These are phyloP conservation scores for Penicillium canariense DNA, from an alignment of 495 filamentous ascomycete species.

Conservation along the genomic window DNA sequence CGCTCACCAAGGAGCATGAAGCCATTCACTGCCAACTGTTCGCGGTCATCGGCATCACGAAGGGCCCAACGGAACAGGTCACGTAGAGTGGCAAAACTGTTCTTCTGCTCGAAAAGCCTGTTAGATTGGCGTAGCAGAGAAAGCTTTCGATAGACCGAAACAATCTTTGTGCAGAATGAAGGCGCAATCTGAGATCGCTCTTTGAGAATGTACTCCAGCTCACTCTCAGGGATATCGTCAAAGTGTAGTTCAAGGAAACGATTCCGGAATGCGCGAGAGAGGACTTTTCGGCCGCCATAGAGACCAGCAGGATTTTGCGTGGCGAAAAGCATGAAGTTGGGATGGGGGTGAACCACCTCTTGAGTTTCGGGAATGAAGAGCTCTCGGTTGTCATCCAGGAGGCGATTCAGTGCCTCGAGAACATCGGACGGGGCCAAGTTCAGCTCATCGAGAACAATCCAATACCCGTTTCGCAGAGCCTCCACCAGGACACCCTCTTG, in stretches of 20 bases:
- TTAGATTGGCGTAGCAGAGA: slow-evolving; percentile 84
- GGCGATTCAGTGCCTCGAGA: slow-evolving; percentile 88
- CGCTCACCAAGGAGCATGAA: slow-evolving; percentile 95
- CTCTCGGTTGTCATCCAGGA: slow-evolving; percentile 97
- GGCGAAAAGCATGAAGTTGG: slow-evolving; percentile 98
- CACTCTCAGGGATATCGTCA: slow-evolving; percentile 94
- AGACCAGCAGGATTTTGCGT: slow-evolving; percentile 96
- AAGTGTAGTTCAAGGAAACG: slow-evolving; percentile 97
- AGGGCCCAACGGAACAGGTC: slow-evolving; percentile 98
- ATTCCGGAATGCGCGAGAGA: slow-evolving; percentile 94
- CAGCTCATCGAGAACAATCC: slow-evolving; percentile 97
- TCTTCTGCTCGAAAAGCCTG: slow-evolving; percentile 92
- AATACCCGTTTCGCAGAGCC: slow-evolving; percentile 87
- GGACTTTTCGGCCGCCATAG: slow-evolving; percentile 89
- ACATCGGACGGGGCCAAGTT: slow-evolving; percentile 97
- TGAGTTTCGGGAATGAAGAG: slow-evolving; percentile 96
- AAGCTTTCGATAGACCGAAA: slow-evolving; percentile 89
- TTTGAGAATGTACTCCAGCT: slow-evolving; percentile 89
- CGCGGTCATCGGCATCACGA: slow-evolving; percentile 75
- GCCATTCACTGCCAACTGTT: slow-evolving; percentile 87
- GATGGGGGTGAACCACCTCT: slow-evolving; percentile 83
- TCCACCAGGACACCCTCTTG: slow-evolving; percentile 94
- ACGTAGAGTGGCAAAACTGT: slow-evolving; percentile 93
- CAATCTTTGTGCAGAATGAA: slow-evolving; percentile 86
- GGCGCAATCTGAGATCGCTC: slow-evolving; percentile 85